Evolutionary conservation across 805 yeast genomes (phyloP), one percentile per base, ranked within the genome.

Genomic region (Blastobotrys peoriensis): DNA sequence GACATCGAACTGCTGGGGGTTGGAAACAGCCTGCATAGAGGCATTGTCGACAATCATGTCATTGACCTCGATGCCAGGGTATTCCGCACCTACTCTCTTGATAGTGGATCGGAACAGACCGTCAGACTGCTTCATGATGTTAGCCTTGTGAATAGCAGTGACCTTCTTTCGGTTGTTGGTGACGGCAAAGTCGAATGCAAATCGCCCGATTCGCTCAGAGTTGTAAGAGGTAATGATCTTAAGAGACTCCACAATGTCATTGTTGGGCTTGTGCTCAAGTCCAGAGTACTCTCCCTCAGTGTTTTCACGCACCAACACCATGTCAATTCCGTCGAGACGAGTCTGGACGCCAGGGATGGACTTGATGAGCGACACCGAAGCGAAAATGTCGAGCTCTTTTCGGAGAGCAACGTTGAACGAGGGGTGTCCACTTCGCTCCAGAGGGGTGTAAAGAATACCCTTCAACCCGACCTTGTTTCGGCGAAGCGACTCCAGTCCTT

Each of bases 261-360:
- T 95, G 60, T 86, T 93, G 39, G 96, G 86, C 69, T 84, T 93
- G 73, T 93, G 98, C 76, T 91, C 98, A 61, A 93, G 76, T 61
- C 98, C 98, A 42, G 98, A 91, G 75, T 91, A 91, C 73, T 91
- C 98, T 76, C 98, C 98, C 71, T 93, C 98, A 55, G 98, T 91
- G 81, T 93, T 93, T 75, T 93, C 98, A 79, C 98, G 87, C 65
- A 93, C 94, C 55, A 93, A 76, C 34, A 89, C 96, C 63, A 91
- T 78, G 71, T 89, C 96, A 54, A 91, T 86, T 56, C 85, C 88
- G 51, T 83, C 76, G 64, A 88, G 78, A 68, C 89, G 86, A 49
- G 95, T 82, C 68, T 86, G 77, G 53, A 89, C 95, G 67, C 98
- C 98, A 50, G 94, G 93, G 51, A 93, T 78, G 69, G 86, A 84